Base-by-base conservation (phyloP, 805 yeast genomes). In the Candida nanaspora region DNA sequence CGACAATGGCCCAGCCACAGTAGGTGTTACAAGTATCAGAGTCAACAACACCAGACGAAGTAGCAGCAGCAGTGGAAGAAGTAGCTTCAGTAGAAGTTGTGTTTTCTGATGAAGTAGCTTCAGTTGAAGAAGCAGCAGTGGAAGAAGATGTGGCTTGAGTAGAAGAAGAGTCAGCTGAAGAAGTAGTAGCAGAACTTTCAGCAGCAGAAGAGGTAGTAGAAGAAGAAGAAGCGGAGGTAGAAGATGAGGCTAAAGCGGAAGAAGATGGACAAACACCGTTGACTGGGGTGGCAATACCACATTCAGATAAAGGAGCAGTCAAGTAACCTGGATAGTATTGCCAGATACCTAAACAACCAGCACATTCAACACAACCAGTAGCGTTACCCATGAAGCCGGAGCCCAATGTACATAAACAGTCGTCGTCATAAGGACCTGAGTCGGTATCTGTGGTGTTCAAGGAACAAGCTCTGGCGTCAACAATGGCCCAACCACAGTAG, bases 361-460 rank as follows among this genome's bases (percentile, higher is more conserved):
- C 40, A 37, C 35, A 65, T 36, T 52, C 63, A 47, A 65, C 52
- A 54, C 70, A 65, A 6, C 47, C 46, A n/a, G 50, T 46, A 44
- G 62, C 61, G 32, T 52, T 46, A 10, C 40, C 29, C 35, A 50
- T 13, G 55, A 65, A 65, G 5, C 41, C 23, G 23, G 62, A 36
- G 29, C 37, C 63, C 0, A 41, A 35, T 10, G 48, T 34, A 61
- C 70, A 65, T 33, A 65, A 49, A 51, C 67, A 61, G 14, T 47
- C 40, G 26, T 44, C 28, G 46, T 58, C 59, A 49, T 55, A 62
- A 31, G 64, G 59, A 20, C 61, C 59, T 18, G 39, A 20, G 37
- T 55, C 59, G 11, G 51, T 35, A 1, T 23, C 36, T 13, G 33
- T 40, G 19, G 35, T 39, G 23, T 42, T 38, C 11, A 15, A 14